Conservation (phyloP, 2,329 filamentous ascomycete species). For the Hypoxylon sp. region DNA sequence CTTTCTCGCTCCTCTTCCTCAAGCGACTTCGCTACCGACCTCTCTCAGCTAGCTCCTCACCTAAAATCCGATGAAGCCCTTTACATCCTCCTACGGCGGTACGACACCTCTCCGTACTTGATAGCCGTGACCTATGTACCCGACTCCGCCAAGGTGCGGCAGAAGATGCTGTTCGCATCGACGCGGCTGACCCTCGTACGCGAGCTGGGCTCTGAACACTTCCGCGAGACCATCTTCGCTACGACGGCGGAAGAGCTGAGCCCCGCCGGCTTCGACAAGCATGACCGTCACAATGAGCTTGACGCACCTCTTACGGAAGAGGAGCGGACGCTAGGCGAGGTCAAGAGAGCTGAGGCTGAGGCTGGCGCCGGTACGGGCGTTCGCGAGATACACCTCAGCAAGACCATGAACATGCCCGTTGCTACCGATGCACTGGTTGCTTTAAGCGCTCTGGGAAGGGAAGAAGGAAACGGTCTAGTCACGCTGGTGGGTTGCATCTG, state of each 20-base stretch:
- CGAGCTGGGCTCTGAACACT: constrained; percentile 83
- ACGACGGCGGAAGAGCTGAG: constrained; percentile 79
- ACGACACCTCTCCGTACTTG: constrained; percentile 69
- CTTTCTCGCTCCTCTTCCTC: constrained; percentile 66
- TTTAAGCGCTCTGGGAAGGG: constrained; percentile 69
- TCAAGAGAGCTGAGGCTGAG: constrained; percentile 81
- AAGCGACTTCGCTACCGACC: constrained; percentile 73
- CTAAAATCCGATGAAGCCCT: constrained; percentile 76
- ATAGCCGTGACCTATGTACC: constrained; percentile 83
- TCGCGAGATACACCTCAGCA: constrained; percentile 71
- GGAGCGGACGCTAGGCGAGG: constrained; percentile 77
- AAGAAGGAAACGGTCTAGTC: constrained; percentile 66
- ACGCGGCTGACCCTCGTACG: constrained; percentile 81
- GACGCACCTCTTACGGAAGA: constrained; percentile 83
- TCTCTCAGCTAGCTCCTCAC: constrained; percentile 71
- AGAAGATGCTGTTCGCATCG: constrained; percentile 88
- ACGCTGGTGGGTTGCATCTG: constrained; percentile 71
- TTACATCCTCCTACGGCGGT: constrained; percentile 81
- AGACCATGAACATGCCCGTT: constrained; percentile 69
- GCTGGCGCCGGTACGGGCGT: constrained; percentile 76
- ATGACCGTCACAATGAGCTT: constrained; percentile 75
- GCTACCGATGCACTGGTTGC: constrained; percentile 74
- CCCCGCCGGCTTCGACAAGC: constrained; percentile 76
- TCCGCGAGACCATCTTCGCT: constrained; percentile 80
- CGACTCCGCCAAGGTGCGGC: constrained; percentile 80